Evolutionary conservation across 345 rosid genomes (phyloP).

Genomic region (Adansonia digitata): DNA sequence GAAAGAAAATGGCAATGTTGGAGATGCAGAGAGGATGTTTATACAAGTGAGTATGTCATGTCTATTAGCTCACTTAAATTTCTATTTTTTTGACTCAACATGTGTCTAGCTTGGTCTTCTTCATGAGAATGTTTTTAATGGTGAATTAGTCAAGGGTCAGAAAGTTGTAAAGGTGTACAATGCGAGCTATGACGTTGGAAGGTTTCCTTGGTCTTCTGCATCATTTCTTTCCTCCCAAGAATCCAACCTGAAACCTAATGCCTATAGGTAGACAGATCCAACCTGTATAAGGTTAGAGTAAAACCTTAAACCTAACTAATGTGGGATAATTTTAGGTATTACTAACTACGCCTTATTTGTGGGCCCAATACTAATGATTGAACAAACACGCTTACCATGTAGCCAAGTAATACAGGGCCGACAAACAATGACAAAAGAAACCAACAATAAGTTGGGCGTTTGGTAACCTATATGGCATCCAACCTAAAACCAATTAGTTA

Average conservation of each 20-base stretch:
- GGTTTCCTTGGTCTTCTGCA: neutral
- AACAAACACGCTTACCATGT: neutral
- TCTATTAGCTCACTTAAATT: neutral
- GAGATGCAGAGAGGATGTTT: conserved; percentile 98
- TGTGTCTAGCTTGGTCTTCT: neutral
- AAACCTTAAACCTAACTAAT: neutral
- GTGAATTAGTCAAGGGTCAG: too few relatives aligned
- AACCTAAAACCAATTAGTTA: neutral
- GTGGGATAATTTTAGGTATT: neutral
- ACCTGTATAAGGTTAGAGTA: neutral
- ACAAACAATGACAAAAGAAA: neutral
- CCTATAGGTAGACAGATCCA: neutral
- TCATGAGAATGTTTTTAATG: neutral
- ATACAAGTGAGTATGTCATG: conserved; percentile 65
- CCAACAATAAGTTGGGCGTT: neutral
- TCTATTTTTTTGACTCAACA: neutral
- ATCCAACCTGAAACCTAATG: neutral
- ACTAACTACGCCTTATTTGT: neutral
- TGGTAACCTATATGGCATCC: neutral
- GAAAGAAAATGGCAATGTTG: conserved; percentile 76
- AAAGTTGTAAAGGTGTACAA: too few relatives aligned
- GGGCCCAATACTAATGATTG: neutral
- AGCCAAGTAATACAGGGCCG: neutral
- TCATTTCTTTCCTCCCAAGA: neutral
- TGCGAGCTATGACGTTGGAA: neutral